Conservation (phyloP, 176 grass and related monocot species). For the Lolium multiflorum region DNA sequence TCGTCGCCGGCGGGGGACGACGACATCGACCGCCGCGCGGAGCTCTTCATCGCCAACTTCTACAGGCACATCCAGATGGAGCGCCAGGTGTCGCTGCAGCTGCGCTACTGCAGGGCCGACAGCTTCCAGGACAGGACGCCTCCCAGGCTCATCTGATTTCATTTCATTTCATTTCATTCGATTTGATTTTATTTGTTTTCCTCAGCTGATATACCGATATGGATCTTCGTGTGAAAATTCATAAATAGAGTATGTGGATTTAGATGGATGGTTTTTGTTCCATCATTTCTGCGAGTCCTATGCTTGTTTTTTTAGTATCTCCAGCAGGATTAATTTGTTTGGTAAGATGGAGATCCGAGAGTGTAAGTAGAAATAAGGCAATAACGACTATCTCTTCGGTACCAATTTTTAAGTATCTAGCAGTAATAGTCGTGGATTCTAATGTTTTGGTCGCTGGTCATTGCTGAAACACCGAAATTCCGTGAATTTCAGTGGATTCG, state of each 20-base stretch:
- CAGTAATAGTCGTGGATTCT: too few relatives aligned
- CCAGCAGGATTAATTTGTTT: not conserved
- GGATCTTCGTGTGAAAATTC: not conserved
- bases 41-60: slow-evolving; percentile 69
- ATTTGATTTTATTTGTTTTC: too few relatives aligned
- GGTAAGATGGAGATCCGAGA: not conserved
- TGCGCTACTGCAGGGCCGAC: slow-evolving; percentile 50
- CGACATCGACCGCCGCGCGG: slow-evolving; percentile 69
- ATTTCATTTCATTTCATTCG: not conserved
- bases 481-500: too few relatives aligned
- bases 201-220: not conserved
- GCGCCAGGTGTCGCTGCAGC: slow-evolving; percentile 80
- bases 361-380: not conserved
- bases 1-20: slow-evolving; percentile 22
- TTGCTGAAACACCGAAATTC: too few relatives aligned
- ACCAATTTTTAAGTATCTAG: too few relatives aligned
- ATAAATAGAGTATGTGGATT: not conserved
- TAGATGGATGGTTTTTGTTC: slow-evolving; percentile 29
- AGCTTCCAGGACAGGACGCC: slow-evolving; percentile 46
- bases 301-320: not conserved
- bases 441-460: too few relatives aligned
- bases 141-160: not conserved
- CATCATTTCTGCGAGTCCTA: slow-evolving; percentile 3
- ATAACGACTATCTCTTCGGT: not conserved
- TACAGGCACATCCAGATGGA: slow-evolving; percentile 71